Evolutionary conservation across 2,329 filamentous ascomycete species (phyloP), one percentile per base, ranked within the genome.

Genomic region (Arachnopeziza araneosa): DNA sequence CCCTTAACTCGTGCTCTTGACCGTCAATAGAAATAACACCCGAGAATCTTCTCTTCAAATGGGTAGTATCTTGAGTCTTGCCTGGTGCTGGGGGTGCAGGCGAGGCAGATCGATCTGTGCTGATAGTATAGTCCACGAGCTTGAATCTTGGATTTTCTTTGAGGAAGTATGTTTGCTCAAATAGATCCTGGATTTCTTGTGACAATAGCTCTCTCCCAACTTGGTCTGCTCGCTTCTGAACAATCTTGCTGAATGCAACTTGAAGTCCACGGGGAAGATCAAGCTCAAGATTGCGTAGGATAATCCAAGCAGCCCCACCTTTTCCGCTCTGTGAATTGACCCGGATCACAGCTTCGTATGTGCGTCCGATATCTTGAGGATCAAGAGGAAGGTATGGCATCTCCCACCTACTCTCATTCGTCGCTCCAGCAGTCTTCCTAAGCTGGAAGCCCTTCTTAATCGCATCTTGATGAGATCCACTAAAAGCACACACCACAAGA

Each of bases 311-410:
- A 62, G 91, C 88, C 68, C 95, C 95, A 63, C 93, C 93, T 79
- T 99, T 98, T 66, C 93, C 93, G 69, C 86, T 91, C 75, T 98
- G 93, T 21, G 91, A 96, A 80, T 98, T 99, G 83, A 98, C 93
- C 62, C 93, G 90, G 73, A 98, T 98, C 72, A 98, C 89, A 61
- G 93, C 93, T 77, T 98, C 93, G 83, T 98, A 98, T n/a, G 88
- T 97, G 60, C 93, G 87, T 55, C 93, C 93, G 65, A 98, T 96
- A 71, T 98, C 93, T 71, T 89, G 83, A 5, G 93, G 93, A 71
- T 98, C 93, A 69, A 98, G 83, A 14, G 93, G 93, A 54, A 98
- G 87, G 73, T 98, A 98, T 0, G 93, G 93, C 49, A 97, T 82
- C 68, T 90, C 79, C 93, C 93, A 98, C 50, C 77, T 79, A 70